Percentiles rank a stretch among this genome's conserved stretches.
Conservation (phyloP, 202 grass and related monocot genomes). For the Bolboschoenoplectus hybrid region DNA sequence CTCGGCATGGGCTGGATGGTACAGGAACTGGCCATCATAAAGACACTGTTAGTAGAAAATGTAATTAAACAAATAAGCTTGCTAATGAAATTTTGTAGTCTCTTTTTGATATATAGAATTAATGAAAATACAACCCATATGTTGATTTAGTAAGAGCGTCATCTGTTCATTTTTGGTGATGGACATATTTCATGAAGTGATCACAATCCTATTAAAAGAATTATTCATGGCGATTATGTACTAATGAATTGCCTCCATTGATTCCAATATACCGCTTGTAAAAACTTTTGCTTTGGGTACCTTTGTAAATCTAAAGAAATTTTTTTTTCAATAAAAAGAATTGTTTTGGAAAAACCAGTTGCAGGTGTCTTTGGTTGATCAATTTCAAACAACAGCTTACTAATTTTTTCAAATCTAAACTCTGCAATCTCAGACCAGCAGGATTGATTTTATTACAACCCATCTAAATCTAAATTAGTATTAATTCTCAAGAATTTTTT, state of each 20-base stretch:
- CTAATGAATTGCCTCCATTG: not conserved
- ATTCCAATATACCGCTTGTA: not conserved
- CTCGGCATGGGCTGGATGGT: constrained; percentile 97
- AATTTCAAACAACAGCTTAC: not conserved
- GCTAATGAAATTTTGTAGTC: not conserved
- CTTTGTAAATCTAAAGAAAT: not conserved
- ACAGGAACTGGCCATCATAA: constrained; percentile 89
- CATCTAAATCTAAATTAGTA: too few relatives aligned
- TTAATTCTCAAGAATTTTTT: too few relatives aligned
- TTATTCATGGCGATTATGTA: not conserved
- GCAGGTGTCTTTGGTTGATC: not conserved
- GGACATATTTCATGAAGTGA: not conserved
- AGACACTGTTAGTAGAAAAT: constrained; percentile 18
- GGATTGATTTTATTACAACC: too few relatives aligned
- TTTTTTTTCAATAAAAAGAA: not conserved
- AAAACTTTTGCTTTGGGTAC: not conserved
- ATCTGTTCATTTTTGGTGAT: not conserved
- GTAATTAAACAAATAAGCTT: not conserved
- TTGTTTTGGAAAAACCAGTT: not conserved
- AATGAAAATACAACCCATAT: constrained; percentile 11
- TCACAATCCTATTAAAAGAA: not conserved
- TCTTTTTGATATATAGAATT: not conserved
- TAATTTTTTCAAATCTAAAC: too few relatives aligned
- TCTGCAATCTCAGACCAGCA: too few relatives aligned
- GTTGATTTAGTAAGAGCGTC: not conserved